phyloP scores from a whole-genome alignment of 305 asterid genomes.

The Rubia peregrina region DNA sequence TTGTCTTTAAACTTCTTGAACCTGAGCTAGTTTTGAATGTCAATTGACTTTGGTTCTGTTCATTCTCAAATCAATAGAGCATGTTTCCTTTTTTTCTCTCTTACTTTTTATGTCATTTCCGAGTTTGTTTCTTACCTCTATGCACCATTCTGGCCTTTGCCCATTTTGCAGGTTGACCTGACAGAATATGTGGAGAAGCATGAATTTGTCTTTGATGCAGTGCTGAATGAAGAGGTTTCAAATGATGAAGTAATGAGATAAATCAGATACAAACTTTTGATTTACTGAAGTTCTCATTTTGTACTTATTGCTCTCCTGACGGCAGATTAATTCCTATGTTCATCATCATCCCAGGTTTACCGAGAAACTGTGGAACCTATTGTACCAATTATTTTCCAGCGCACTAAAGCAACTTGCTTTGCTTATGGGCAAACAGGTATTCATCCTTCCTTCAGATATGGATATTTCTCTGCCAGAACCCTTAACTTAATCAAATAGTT shows the following conservation, averaged over 20 bases:
- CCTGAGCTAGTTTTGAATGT: conserved; percentile 3
- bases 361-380: conserved; percentile 96
- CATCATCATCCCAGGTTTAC: conserved; percentile 56
- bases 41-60: background rate
- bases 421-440: conserved; percentile 99
- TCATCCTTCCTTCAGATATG: conserved; percentile 11
- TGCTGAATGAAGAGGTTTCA: conserved; percentile 91
- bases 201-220: conserved; percentile 98
- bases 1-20: background rate
- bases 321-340: conserved; percentile 13
- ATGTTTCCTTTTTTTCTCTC: background rate
- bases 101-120: background rate
- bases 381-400: conserved; percentile 91
- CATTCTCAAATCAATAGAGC: background rate
- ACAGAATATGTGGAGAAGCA: conserved; percentile 92
- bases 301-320: conserved; percentile 1
- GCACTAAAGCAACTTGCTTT: conserved; percentile 98
- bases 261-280: background rate
- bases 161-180: conserved; percentile 65
- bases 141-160: background rate
- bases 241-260: conserved; percentile 66
- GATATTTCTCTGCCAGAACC: conserved; percentile 8
- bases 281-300: background rate
- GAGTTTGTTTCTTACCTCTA: conserved; percentile 12
- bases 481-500: background rate